phyloP scores from a whole-genome alignment of 805 yeast genomes.

The Lachancea fermentati region DNA sequence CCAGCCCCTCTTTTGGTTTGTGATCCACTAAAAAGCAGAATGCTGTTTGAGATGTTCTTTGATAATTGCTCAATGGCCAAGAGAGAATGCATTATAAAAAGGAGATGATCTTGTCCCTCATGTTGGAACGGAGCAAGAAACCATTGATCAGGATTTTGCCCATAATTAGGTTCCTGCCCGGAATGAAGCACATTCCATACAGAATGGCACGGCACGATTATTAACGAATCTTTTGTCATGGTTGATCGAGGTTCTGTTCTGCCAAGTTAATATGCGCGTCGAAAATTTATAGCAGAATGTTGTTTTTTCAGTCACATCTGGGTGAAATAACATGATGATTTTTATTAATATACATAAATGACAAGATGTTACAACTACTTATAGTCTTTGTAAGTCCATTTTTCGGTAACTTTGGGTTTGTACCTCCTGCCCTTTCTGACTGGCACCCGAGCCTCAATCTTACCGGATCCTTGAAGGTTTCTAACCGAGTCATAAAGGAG shows the following conservation, averaged over 20 bases:
- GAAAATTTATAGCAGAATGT: neutral
- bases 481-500: constrained; percentile 76
- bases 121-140: constrained; percentile 57
- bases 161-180: constrained; percentile 34
- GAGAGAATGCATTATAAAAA: constrained; percentile 58
- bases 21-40: constrained; percentile 58
- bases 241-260: too few species aligned
- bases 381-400: constrained; percentile 90
- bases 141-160: constrained; percentile 55
- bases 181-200: constrained; percentile 41
- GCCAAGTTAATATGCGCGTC: too few species aligned
- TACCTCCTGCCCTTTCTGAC: constrained; percentile 57
- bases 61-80: constrained; percentile 37
- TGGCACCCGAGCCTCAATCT: constrained; percentile 77
- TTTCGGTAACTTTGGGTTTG: constrained; percentile 75
- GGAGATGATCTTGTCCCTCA: constrained; percentile 62
- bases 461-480: constrained; percentile 76
- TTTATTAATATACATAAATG: constrained; percentile 3
- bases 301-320: neutral
- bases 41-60: constrained; percentile 24
- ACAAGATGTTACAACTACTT: constrained; percentile 35
- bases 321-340: neutral
- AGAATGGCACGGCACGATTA: constrained; percentile 59
- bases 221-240: constrained; percentile 27
- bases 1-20: constrained; percentile 56